Conservation (phyloP, 176 grass and related monocot species). For the Musa acuminata region DNA sequence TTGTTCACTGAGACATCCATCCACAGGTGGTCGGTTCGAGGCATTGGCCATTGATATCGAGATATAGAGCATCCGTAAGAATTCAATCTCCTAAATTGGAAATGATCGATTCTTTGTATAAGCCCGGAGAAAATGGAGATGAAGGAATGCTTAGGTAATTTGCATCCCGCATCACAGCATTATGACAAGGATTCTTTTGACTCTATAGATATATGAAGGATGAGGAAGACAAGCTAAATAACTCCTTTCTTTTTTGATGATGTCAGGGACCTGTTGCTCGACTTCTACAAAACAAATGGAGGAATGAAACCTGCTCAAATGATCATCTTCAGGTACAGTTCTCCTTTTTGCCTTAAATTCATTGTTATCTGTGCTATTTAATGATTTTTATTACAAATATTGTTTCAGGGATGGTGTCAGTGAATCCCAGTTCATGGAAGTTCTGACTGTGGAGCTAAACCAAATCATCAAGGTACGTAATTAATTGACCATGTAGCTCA, state of each 20-base stretch:
- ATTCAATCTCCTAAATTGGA: slow-evolving; percentile 59
- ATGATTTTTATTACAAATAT: not conserved
- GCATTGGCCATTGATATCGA: slow-evolving; percentile 52
- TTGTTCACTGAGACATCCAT: not conserved
- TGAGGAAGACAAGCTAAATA: not conserved
- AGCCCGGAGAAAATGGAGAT: slow-evolving; percentile 49
- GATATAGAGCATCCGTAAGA: slow-evolving; percentile 63
- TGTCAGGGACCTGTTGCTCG: slow-evolving; percentile 60
- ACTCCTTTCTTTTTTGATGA: slow-evolving; percentile 10
- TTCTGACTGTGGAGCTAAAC: slow-evolving; percentile 39
- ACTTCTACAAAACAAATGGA: slow-evolving; percentile 47
- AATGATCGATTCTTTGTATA: slow-evolving; percentile 73
- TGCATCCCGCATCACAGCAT: too few relatives aligned
- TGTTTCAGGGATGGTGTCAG: slow-evolving; percentile 47
- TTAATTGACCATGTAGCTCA: too few relatives aligned
- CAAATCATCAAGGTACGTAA: slow-evolving; percentile 35
- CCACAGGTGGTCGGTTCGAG: slow-evolving; percentile 59
- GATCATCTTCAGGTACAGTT: slow-evolving; percentile 58
- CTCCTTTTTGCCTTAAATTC: not conserved
- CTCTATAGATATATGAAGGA: too few relatives aligned
- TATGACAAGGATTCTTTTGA: too few relatives aligned
- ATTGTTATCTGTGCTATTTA: too few relatives aligned
- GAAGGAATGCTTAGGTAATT: slow-evolving; percentile 39
- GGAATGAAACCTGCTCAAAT: slow-evolving; percentile 50
- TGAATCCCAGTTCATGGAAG: slow-evolving; percentile 47